Evolutionary conservation across 352 stramenopile species (phyloP).

Genomic region (Globisporangium uncinulatum): DNA sequence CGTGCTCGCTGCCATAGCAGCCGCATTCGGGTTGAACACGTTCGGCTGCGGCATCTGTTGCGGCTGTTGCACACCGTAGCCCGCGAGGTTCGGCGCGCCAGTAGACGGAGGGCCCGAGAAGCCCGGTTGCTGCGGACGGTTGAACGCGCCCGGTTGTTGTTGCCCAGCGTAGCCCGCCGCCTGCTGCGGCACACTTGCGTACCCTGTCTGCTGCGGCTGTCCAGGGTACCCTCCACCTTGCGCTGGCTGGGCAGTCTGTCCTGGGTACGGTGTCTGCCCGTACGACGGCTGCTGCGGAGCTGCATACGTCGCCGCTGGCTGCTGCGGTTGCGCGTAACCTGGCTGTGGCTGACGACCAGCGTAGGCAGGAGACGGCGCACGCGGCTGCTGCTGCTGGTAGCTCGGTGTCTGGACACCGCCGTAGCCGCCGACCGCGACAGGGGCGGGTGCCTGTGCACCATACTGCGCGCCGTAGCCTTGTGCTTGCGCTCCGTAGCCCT

Average conservation of each 20-base stretch:
- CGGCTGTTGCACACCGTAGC: conserved; percentile 20
- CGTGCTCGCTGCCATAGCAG: conserved; percentile 50
- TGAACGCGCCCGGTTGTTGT: conserved; percentile 22
- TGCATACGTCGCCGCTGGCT: conserved; percentile 10
- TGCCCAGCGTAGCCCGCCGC: conserved; percentile 39
- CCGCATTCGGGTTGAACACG: conserved; percentile 28
- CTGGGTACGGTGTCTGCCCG: conserved; percentile 18
- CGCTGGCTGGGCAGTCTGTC: conserved; percentile 5
- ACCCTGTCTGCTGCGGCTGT: conserved; percentile 12
- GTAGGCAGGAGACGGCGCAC: conserved; percentile 34
- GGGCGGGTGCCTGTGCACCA: conserved; percentile 26
- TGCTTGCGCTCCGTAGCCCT: conserved; percentile 16
- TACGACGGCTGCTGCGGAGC: conserved; percentile 17
- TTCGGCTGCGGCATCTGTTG: conserved; percentile 20
- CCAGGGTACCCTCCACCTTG: conserved; percentile 6
- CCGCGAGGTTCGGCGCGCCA: conserved; percentile 17
- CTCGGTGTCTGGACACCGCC: conserved; percentile 20
- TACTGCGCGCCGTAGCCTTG: conserved; percentile 37
- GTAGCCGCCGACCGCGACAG: conserved; percentile 27
- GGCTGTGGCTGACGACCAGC: conserved; percentile 21
- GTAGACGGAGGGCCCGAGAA: conserved; percentile 53
- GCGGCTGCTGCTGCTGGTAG: conserved; percentile 35
- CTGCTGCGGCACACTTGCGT: conserved; percentile 3
- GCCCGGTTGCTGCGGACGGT: conserved; percentile 29
- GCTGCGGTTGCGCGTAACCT: conserved; percentile 8